Evolutionary conservation across 2,329 filamentous ascomycete genomes (phyloP), one percentile per base, ranked within the genome.

Genomic region (Aspergillus terreus): DNA sequence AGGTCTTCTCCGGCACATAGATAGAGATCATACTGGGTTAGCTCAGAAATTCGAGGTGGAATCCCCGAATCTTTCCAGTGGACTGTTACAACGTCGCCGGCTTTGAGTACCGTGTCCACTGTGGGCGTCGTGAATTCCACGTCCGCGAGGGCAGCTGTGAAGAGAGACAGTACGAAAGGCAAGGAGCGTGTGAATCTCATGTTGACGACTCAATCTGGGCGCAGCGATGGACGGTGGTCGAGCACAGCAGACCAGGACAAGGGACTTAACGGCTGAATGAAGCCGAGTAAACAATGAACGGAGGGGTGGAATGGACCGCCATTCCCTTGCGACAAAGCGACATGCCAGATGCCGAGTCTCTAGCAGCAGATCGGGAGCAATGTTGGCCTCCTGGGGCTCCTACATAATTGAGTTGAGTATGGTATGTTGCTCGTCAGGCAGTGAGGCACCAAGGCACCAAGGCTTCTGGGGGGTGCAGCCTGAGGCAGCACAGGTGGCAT

Each of bases 1-100:
- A 72, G 69, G 62, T 85, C 82, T 43, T 83, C 82, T 49, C 84
- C 84, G 6, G 81, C 79, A 61, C 81, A 82, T 19, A 88, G 71
- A 58, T 79, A 80, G 44, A 88, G 67, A 54, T 80, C 72, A 65
- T 83, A 88, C 15, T 75, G 73, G 2, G 70, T 65, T 40, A 85
- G 71, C 51, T 80, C 74, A 6, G 76, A 63, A 33, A 84, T 64
- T 3, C 70, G 63, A 2, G 82, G 81, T 41, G 73, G 67, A 17
- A 69, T 69, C 38, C 78, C 78, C 25, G 76, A 77, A 15, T 85
- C 82, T 52, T 74, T 72, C 82, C 82, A 86, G 57, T 75, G 70
- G 15, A 84, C 72, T 4, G 73, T 74, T 44, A 87, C 72, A 12
- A 76, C 65, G 48, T 75, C 71, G 43, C 78, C 81, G 14, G 73